Percentiles rank a stretch among this genome's conserved stretches.
These are phyloP conservation scores for Ensete ventricosum DNA, from an alignment of 176 grass and related monocot genomes.

Conservation along the genomic window DNA sequence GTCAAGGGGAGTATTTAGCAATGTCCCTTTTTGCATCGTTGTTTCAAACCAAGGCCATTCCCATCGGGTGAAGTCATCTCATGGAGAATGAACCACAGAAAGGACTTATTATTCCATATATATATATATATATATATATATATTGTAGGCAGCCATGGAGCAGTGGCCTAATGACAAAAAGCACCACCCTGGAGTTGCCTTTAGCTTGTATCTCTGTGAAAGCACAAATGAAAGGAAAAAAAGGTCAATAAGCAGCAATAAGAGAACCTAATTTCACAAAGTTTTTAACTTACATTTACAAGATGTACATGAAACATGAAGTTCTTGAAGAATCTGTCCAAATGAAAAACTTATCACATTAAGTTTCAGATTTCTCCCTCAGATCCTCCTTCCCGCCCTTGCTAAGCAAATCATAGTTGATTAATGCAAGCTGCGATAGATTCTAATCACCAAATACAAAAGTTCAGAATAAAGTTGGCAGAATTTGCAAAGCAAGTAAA, in stretches of 20 bases:
- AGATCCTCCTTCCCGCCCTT: conserved; percentile 93
- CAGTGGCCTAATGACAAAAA: conserved; percentile 4
- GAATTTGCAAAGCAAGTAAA: not conserved
- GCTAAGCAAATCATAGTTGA: conserved; percentile 93
- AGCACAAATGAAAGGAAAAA: not conserved
- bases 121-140: not conserved
- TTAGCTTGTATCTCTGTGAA: conserved; percentile 28
- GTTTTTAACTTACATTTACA: conserved; percentile 82
- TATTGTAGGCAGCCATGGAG: not conserved
- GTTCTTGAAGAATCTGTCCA: conserved; percentile 26
- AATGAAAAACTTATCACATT: conserved; percentile 22
- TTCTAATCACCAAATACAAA: conserved; percentile 48
- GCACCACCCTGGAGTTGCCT: conserved; percentile 9
- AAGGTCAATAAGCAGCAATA: not conserved
- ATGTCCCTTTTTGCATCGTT: not conserved
- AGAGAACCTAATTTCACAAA: not conserved
- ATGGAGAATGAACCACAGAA: not conserved
- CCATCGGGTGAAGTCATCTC: not conserved
- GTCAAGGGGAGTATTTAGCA: not conserved
- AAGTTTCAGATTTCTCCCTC: conserved; percentile 44
- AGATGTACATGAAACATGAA: conserved; percentile 45
- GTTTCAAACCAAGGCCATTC: not conserved
- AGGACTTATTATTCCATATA: not conserved
- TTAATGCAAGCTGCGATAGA: conserved; percentile 91
- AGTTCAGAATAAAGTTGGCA: not conserved